Evolutionary conservation across 306 rosid species (phyloP).

Genomic region (Dryas drummondii): DNA sequence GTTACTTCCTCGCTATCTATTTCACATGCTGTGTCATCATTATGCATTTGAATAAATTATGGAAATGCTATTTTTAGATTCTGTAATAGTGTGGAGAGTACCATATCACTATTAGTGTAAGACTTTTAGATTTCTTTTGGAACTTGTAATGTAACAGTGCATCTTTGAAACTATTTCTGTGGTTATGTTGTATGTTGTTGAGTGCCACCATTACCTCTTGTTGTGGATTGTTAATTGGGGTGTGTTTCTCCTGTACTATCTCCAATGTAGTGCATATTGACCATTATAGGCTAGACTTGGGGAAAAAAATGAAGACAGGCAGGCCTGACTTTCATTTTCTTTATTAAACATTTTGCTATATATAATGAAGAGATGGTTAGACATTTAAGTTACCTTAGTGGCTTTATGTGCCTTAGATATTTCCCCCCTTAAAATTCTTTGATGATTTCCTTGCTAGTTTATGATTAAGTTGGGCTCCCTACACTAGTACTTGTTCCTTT

Average conservation of each 20-base stretch:
- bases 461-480: background rate
- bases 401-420: no score
- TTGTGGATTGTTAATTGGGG: background rate
- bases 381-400: background rate
- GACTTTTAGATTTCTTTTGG: background rate
- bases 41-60: background rate
- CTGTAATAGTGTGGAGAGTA: background rate
- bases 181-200: background rate
- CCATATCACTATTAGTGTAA: background rate
- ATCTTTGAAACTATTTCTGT: background rate
- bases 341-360: background rate
- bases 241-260: background rate
- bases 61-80: background rate
- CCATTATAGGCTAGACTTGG: background rate
- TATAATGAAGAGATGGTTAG: background rate
- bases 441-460: background rate
- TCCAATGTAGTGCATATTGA: background rate
- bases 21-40: constrained; percentile 3
- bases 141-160: background rate
- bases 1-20: background rate
- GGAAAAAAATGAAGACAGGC: background rate
- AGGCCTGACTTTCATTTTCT: background rate
- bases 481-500: background rate
- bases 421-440: no score
- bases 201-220: background rate